These are phyloP conservation scores for Penicillium coprophilum DNA, from an alignment of 495 filamentous ascomycete species.

Conservation along the genomic window DNA sequence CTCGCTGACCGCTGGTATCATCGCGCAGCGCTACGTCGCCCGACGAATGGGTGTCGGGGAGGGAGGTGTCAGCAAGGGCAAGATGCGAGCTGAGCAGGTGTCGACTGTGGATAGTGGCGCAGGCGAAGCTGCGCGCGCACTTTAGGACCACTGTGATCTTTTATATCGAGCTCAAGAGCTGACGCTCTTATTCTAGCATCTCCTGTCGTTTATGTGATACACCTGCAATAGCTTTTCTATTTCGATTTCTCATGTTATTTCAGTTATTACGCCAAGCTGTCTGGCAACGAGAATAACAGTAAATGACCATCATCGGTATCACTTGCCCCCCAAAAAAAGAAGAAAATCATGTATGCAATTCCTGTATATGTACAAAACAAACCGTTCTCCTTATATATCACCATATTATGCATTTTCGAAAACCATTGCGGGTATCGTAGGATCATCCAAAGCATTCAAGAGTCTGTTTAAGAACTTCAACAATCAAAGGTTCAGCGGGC, in stretches of 20 bases:
- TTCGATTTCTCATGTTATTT: slow-evolving; percentile 1
- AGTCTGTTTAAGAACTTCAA: slow-evolving; percentile 7
- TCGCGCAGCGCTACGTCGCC: slow-evolving; percentile 96
- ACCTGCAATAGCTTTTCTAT: slow-evolving; percentile 13
- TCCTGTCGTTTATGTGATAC: slow-evolving; percentile 24
- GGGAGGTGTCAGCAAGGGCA: slow-evolving; percentile 64
- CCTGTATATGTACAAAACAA: slow-evolving; percentile 8
- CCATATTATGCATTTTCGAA: slow-evolving; percentile 14
- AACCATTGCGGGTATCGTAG: slow-evolving; percentile 11
- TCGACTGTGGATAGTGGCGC: slow-evolving; percentile 67
- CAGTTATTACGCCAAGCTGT: background rate
- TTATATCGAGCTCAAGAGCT: slow-evolving; percentile 13
- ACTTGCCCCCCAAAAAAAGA: background rate
- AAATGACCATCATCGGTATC: slow-evolving; percentile 8
- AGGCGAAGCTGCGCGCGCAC: slow-evolving; percentile 79
- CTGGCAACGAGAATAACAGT: background rate
- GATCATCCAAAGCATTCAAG: slow-evolving; percentile 2
- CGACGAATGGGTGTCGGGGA: slow-evolving; percentile 94
- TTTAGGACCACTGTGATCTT: slow-evolving; percentile 26
- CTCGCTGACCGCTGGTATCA: slow-evolving; percentile 72
- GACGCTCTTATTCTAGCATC: slow-evolving; percentile 7
- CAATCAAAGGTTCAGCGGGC: slow-evolving; percentile 64
- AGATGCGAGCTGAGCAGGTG: slow-evolving; percentile 76
- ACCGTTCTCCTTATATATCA: background rate
- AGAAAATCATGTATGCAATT: slow-evolving; percentile 1